Base-by-base conservation (phyloP, 495 filamentous ascomycete species). In the Venustampulla echinocandica region DNA sequence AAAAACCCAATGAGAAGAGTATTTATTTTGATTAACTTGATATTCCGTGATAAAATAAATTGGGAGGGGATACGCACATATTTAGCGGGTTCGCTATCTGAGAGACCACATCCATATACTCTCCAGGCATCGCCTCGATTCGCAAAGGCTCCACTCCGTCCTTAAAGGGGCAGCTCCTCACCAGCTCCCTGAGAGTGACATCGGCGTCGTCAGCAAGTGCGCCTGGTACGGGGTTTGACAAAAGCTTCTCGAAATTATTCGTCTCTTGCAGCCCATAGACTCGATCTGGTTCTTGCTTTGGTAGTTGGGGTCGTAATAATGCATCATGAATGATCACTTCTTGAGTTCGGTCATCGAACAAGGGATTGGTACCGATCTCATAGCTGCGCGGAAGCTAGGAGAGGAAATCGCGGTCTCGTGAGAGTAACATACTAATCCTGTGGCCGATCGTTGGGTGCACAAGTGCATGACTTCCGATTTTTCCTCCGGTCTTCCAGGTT, bases 241-340 rank as follows among this genome's bases (percentile, higher is more conserved):
- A 42, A 2, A 47, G 28, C 20, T 37, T 35, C 14, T 42, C 25
- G 27, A 53, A 47, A 36, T 53, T 53, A 32, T 19, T 42, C 15
- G 50, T 52, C 37, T 42, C 35, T 47, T 42, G 50, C 15, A 53
- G 44, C 14, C 50, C 50, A 43, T 47, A 53, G 7, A 53, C 36
- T 21, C 43, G 50, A 42, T 53, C 50, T 36, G 50, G 50, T 47
- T 47, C 39, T 47, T 53, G 42, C 15, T 47, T 47, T 24, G 50
- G 36, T 23, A 53, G 34, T 43, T 46, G 23, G 14, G 50, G 42
- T 53, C 50, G 30, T 39, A 44, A 25, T 17, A 38, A 21, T 19
- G 32, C 21, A 39, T 51, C 48, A 44, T 51, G 40, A 19, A 51
- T 23, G 11, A 47, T 47, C 24, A 46, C 19, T 39, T 47, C 44